A percentile compares a stretch with the other conserved stretches of the same genome.
These are phyloP conservation scores for Herpomyces periplanetae DNA, from an alignment of 2,329 filamentous ascomycete genomes.

Conservation along the genomic window DNA sequence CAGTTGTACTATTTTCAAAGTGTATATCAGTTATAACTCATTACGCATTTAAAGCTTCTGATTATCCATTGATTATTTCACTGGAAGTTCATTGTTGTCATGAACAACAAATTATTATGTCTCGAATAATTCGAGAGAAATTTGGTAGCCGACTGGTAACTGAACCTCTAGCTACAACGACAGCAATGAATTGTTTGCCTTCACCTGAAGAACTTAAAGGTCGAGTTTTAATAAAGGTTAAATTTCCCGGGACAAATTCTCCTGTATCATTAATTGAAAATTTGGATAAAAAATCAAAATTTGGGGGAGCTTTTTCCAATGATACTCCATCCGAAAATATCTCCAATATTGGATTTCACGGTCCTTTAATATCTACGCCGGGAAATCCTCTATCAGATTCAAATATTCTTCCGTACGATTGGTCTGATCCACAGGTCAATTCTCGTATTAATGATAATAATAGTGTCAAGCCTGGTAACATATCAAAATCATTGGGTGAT, in stretches of 20 bases:
- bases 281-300: too few relatives aligned
- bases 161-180: conserved; percentile 26
- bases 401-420: too few relatives aligned
- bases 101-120: conserved; percentile 53
- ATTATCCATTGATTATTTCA: conserved; percentile 65
- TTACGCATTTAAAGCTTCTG: conserved; percentile 60
- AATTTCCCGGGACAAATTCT: conserved; percentile 22
- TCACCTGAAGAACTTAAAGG: conserved; percentile 50
- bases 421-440: too few relatives aligned
- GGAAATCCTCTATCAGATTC: too few relatives aligned
- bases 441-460: conserved; percentile 21
- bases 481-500: conserved; percentile 38
- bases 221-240: conserved; percentile 72
- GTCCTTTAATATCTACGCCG: background rate
- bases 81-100: conserved; percentile 73
- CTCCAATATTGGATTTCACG: background rate
- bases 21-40: conserved; percentile 75
- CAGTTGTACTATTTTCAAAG: conserved; percentile 52
- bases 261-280: background rate
- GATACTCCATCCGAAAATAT: background rate
- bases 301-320: background rate
- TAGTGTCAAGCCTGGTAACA: conserved; percentile 32
- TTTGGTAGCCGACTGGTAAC: conserved; percentile 45
- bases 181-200: conserved; percentile 28
- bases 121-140: conserved; percentile 44